A percentile compares a stretch with the other conserved stretches of the same genome.
These are phyloP conservation scores for Phyllostachys edulis DNA, from an alignment of 176 grass and related monocot genomes.

Conservation along the genomic window DNA sequence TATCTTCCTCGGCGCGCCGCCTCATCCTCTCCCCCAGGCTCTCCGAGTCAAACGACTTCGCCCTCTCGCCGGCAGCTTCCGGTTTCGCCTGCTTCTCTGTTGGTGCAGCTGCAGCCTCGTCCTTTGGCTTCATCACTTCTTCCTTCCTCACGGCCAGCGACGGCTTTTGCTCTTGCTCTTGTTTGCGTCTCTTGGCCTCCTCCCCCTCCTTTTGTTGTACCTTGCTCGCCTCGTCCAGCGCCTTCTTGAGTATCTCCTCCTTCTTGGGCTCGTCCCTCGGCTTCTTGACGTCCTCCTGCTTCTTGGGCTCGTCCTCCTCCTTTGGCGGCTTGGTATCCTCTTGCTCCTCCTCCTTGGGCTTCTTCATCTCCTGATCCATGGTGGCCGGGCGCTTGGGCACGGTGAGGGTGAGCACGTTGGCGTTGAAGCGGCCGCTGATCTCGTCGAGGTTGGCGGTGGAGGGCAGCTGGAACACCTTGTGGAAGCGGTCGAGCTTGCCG, in stretches of 20 bases:
- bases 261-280: neutral
- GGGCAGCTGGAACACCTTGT: constrained; percentile 57
- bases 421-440: constrained; percentile 47
- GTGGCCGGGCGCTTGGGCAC: constrained; percentile 35
- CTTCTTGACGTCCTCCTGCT: neutral
- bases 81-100: neutral
- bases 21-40: constrained; percentile 1
- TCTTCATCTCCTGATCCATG: neutral
- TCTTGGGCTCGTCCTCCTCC: neutral
- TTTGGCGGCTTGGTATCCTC: neutral
- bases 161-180: neutral
- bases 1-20: neutral
- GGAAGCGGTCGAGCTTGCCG: constrained; percentile 19
- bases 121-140: neutral
- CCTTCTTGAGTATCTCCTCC: neutral
- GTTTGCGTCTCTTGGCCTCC: constrained; percentile 1
- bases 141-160: neutral
- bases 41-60: neutral
- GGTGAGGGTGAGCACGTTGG: constrained; percentile 40
- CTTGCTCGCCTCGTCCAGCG: neutral
- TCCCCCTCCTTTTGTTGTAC: neutral
- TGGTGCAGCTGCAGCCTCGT: neutral
- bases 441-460: constrained; percentile 31
- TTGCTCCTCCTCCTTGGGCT: neutral
- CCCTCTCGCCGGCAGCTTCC: too few species aligned